Evolutionary conservation across 768 basidiomycete genomes (phyloP).

Genomic region (Porpolomopsis calyptriformis): DNA sequence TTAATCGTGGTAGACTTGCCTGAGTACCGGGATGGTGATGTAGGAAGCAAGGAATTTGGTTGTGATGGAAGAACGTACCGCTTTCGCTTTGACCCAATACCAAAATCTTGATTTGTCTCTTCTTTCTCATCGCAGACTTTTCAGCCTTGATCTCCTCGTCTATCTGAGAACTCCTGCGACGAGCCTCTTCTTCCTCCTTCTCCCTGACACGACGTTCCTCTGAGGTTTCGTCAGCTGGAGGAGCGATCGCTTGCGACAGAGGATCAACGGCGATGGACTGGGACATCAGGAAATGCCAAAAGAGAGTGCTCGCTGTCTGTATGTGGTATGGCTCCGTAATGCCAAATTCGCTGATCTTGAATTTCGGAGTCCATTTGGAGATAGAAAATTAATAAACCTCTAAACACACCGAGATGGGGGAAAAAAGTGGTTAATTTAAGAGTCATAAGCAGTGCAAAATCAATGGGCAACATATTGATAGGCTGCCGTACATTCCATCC

Average conservation of each 20-base stretch:
- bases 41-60: not conserved
- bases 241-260: slow-evolving; percentile 41
- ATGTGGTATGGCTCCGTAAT: too few species aligned
- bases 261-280: slow-evolving; percentile 48
- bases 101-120: slow-evolving; percentile 4
- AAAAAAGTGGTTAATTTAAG: too few species aligned
- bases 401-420: too few species aligned
- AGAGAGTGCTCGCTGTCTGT: too few species aligned
- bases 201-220: slow-evolving; percentile 35
- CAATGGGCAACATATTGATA: too few species aligned
- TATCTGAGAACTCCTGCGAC: slow-evolving; percentile 1
- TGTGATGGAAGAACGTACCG: slow-evolving; percentile 1
- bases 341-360: not conserved
- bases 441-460: too few species aligned
- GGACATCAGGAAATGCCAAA: too few species aligned
- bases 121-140: slow-evolving; percentile 5
- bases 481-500: too few species aligned
- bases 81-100: slow-evolving; percentile 9
- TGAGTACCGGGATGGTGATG: not conserved
- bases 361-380: not conserved
- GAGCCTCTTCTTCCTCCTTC: slow-evolving; percentile 9
- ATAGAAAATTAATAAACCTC: too few species aligned
- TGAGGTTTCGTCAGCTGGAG: slow-evolving; percentile 48
- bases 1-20: slow-evolving; percentile 8
- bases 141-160: slow-evolving; percentile 8